Conservation (phyloP, 179 eudicot genomes). For the Camellia oleifera region DNA sequence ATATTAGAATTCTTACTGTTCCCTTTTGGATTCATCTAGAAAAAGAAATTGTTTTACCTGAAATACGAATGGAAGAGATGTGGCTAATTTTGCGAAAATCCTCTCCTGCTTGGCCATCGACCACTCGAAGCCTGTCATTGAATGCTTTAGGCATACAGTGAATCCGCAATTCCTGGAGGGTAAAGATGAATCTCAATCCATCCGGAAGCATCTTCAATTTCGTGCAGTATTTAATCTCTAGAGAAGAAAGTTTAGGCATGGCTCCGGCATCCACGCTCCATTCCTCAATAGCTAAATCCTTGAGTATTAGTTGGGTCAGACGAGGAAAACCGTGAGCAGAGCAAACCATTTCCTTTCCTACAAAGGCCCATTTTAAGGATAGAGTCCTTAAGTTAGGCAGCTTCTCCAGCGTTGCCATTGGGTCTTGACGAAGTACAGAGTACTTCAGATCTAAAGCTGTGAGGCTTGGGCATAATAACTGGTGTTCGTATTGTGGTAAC, state of each 20-base stretch:
- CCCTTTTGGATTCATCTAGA: not conserved
- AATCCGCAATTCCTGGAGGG: not conserved
- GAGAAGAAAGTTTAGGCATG: not conserved
- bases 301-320: not conserved
- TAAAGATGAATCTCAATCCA: not conserved
- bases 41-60: not conserved
- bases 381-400: slow-evolving; percentile 12
- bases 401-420: slow-evolving; percentile 13
- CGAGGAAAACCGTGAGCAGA: slow-evolving; percentile 14
- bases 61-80: not conserved
- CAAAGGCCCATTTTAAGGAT: not conserved
- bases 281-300: not conserved
- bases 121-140: not conserved
- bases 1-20: not conserved
- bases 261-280: slow-evolving; percentile 9
- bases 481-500: too few relatives aligned
- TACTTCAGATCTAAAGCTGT: fast-evolving
- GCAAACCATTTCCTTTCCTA: slow-evolving; percentile 16
- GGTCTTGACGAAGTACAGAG: not conserved
- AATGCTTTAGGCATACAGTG: not conserved
- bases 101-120: not conserved
- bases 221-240: not conserved
- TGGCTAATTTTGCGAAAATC: not conserved
- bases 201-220: slow-evolving; percentile 1
- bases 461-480: too few relatives aligned